These are phyloP conservation scores for Pestalotiopsis sp. DNA, from an alignment of 2,329 filamentous ascomycete species.

Conservation along the genomic window DNA sequence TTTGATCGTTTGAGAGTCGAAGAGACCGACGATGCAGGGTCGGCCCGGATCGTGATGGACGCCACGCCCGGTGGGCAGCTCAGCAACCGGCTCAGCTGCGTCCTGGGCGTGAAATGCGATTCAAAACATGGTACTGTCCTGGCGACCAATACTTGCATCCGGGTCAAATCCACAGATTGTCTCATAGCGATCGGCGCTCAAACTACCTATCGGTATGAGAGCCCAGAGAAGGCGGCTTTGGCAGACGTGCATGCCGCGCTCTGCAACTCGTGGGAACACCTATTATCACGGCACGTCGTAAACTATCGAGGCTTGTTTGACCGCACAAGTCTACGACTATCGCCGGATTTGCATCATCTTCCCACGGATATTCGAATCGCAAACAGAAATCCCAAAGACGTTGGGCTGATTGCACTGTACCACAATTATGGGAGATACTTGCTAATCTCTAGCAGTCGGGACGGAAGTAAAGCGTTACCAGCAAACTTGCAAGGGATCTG, in stretches of 20 bases:
- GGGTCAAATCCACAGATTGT: constrained; percentile 37
- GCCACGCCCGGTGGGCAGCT: constrained; percentile 39
- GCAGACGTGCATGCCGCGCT: constrained; percentile 27
- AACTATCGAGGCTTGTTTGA: constrained; percentile 27
- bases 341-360: constrained; percentile 22
- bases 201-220: constrained; percentile 38
- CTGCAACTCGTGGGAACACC: constrained; percentile 18
- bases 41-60: constrained; percentile 35
- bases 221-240: constrained; percentile 29
- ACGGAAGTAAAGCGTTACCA: constrained; percentile 30
- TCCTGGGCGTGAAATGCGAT: constrained; percentile 24
- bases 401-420: constrained; percentile 25
- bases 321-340: constrained; percentile 25
- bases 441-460: constrained; percentile 21
- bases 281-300: constrained; percentile 21
- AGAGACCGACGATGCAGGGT: constrained; percentile 12
- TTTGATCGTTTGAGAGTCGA: constrained; percentile 37
- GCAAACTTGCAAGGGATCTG: constrained; percentile 48
- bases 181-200: constrained; percentile 41
- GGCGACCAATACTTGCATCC: constrained; percentile 36
- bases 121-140: constrained; percentile 27
- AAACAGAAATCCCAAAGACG: constrained; percentile 17
- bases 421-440: constrained; percentile 23
- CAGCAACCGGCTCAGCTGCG: constrained; percentile 36
- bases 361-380: constrained; percentile 23